Percentiles rank a stretch among this genome's conserved stretches.
These are phyloP conservation scores for Rhizomucor miehei DNA, from an alignment of 371 early-diverging fungal genomes.

Conservation along the genomic window DNA sequence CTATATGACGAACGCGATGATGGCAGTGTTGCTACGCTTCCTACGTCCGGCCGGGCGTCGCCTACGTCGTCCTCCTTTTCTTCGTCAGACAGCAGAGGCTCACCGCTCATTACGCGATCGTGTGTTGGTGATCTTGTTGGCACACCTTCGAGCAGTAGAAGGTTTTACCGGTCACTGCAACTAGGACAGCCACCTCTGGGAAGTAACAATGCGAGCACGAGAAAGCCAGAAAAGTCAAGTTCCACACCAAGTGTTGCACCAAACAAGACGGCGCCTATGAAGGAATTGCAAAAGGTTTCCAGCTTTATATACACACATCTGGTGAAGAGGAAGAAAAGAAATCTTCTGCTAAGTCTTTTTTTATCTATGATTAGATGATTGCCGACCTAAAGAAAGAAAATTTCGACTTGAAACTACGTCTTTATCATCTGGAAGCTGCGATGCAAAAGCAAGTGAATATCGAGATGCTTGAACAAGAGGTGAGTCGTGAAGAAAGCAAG, in stretches of 20 bases:
- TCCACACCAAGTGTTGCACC: not conserved
- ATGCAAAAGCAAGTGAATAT: slow-evolving; percentile 1
- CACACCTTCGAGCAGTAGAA: not conserved
- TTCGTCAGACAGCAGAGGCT: not conserved
- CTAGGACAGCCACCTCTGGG: not conserved
- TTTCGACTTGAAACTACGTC: slow-evolving; percentile 40
- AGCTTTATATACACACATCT: not conserved
- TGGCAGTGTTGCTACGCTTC: not conserved
- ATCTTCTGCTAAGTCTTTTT: not conserved
- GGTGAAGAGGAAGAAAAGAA: not conserved
- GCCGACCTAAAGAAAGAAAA: slow-evolving; percentile 46
- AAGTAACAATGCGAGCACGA: not conserved
- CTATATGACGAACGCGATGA: not conserved
- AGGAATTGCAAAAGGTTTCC: slow-evolving; percentile 2
- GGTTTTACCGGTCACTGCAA: not conserved
- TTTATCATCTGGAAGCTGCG: slow-evolving; percentile 31
- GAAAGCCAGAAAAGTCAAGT: not conserved
- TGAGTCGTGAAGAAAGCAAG: not conserved
- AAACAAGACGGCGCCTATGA: slow-evolving; percentile 2
- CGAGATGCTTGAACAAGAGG: slow-evolving; percentile 3
- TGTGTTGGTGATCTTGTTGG: not conserved
- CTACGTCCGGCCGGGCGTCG: no score
- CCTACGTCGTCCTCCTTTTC: not conserved
- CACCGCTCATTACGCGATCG: not conserved
- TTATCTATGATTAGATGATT: slow-evolving; percentile 24